Conservation (phyloP, 805 yeast species). For the Myxozyma monticola region DNA sequence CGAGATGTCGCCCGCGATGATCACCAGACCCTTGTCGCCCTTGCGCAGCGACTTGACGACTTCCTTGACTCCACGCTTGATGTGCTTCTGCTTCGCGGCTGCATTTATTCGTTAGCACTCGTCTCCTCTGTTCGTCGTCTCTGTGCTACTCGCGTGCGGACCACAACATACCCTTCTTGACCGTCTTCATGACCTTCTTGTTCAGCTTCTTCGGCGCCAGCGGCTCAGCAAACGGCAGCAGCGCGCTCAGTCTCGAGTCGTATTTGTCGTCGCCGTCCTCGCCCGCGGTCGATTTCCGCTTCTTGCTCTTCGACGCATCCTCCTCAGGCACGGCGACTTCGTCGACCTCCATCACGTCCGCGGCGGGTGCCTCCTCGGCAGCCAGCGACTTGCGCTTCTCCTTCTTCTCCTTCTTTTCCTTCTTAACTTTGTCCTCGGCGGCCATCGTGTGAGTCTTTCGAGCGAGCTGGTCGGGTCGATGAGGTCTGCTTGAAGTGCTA, state of each 20-base stretch:
- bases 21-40: slow-evolving; percentile 95
- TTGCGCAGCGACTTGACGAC: slow-evolving; percentile 97
- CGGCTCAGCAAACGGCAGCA: slow-evolving; percentile 89
- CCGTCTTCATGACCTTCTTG: slow-evolving; percentile 91
- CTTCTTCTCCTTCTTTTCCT: slow-evolving; percentile 29
- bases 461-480: too few species aligned
- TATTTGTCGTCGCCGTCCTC: slow-evolving; percentile 62
- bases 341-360: slow-evolving; percentile 12
- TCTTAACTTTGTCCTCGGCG: slow-evolving; percentile 22
- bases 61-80: slow-evolving; percentile 98
- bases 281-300: slow-evolving; percentile 15
- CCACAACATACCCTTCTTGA: slow-evolving; percentile 60
- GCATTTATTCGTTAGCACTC: neutral
- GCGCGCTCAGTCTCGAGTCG: slow-evolving; percentile 86
- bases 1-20: slow-evolving; percentile 97
- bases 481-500: too few species aligned
- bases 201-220: slow-evolving; percentile 93
- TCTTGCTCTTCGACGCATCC: slow-evolving; percentile 23
- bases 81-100: slow-evolving; percentile 97
- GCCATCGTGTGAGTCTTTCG: slow-evolving; percentile 17
- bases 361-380: slow-evolving; percentile 6
- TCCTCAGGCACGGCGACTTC: slow-evolving; percentile 1
- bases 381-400: slow-evolving; percentile 27
- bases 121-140: neutral
- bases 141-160: too few species aligned